Evolutionary conservation across 225 moss, liverwort and hornwort species (phyloP).

Genomic region (Climacium dendroides): DNA sequence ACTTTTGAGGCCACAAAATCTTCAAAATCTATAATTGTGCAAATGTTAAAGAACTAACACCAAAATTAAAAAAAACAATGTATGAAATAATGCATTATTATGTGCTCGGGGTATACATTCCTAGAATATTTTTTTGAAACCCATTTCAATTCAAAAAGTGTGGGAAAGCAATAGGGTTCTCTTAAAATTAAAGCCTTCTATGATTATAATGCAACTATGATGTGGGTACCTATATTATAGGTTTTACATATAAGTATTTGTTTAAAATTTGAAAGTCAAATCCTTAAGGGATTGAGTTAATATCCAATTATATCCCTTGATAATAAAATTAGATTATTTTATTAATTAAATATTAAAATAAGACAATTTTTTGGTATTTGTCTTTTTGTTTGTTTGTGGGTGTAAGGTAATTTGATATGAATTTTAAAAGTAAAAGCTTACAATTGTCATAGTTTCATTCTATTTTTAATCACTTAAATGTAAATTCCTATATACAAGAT

Average conservation of each 20-base stretch:
- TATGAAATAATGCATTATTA: not conserved
- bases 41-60: not conserved
- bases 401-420: not conserved
- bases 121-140: too few species aligned
- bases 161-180: too few species aligned
- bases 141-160: too few species aligned
- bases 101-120: accelerated
- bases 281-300: not conserved
- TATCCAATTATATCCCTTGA: not conserved
- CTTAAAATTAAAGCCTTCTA: too few species aligned
- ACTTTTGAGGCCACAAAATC: not conserved
- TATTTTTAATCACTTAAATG: not conserved
- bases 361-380: not conserved
- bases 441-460: not conserved
- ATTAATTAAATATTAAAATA: not conserved
- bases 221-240: too few species aligned
- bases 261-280: not conserved
- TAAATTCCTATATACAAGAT: not conserved
- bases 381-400: not conserved
- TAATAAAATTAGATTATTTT: too few species aligned
- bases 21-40: not conserved
- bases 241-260: too few species aligned
- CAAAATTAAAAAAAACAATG: not conserved
- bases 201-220: too few species aligned
- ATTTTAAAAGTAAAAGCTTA: not conserved